Percentiles rank a stretch among this genome's conserved stretches.
These are phyloP conservation scores for Pythium phragmitis DNA, from an alignment of 352 stramenopile species.

Conservation along the genomic window DNA sequence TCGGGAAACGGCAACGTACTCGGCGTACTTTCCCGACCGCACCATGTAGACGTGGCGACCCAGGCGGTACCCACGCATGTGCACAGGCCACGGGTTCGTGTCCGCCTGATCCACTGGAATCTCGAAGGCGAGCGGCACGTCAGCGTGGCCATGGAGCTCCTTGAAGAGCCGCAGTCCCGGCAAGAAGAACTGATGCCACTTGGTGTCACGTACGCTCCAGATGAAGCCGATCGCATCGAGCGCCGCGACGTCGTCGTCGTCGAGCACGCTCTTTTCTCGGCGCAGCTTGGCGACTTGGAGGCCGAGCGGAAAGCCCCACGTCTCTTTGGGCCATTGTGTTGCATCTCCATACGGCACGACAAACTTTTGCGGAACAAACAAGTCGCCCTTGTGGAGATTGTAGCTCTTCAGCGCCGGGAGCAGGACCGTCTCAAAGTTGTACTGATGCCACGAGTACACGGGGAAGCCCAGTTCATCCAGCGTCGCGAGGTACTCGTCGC, in stretches of 20 bases:
- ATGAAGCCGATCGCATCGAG: constrained; percentile 92
- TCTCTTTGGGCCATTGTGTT: constrained; percentile 70
- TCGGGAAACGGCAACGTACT: constrained; percentile 36
- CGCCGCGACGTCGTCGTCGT: constrained; percentile 58
- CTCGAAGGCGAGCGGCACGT: constrained; percentile 64
- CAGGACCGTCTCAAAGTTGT: constrained; percentile 58
- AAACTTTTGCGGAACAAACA: constrained; percentile 93
- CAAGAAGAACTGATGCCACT: constrained; percentile 70
- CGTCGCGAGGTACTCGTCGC: constrained; percentile 34
- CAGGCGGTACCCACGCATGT: constrained; percentile 54
- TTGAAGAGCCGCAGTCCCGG: constrained; percentile 55
- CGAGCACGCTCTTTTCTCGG: constrained; percentile 51
- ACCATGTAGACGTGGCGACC: constrained; percentile 73
- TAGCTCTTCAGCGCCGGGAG: constrained; percentile 82
- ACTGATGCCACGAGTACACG: constrained; percentile 52
- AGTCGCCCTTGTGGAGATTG: constrained; percentile 67
- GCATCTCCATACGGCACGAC: constrained; percentile 66
- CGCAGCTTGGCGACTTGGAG: constrained; percentile 88
- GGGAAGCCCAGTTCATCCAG: constrained; percentile 59
- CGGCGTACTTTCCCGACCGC: constrained; percentile 54
- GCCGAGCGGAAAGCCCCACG: constrained; percentile 84
- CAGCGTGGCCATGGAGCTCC: constrained; percentile 51
- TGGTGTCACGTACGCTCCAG: constrained; percentile 83
- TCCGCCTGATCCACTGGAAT: constrained; percentile 37
- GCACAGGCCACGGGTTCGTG: constrained; percentile 44